Conservation (phyloP, 2,329 filamentous ascomycete species). For the Plectosphaerella sp. region DNA sequence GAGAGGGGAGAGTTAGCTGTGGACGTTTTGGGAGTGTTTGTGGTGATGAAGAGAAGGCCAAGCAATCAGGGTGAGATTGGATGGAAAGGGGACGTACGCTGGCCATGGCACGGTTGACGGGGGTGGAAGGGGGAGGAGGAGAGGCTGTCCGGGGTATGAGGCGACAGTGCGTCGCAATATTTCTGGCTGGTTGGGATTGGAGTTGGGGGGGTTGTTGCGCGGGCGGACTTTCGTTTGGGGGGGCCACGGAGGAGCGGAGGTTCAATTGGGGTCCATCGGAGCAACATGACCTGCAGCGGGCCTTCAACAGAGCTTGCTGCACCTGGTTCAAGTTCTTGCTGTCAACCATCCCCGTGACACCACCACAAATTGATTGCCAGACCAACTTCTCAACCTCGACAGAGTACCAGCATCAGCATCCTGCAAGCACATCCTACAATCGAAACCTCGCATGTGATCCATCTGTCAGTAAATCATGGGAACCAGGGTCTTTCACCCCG, state of each 20-base stretch:
- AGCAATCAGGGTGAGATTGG: background rate
- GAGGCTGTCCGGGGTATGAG: background rate
- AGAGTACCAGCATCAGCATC: no score
- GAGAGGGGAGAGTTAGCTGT: constrained; percentile 1
- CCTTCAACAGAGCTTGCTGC: no score
- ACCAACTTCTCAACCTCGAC: no score
- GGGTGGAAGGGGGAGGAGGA: background rate
- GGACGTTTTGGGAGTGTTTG: background rate
- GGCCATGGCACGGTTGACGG: constrained; percentile 3
- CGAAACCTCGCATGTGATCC: no score
- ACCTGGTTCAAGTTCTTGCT: no score
- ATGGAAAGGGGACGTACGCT: constrained; percentile 1
- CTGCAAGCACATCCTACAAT: no score
- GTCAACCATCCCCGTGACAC: no score
- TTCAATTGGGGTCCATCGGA: background rate
- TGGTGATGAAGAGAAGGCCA: background rate
- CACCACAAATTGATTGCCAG: no score
- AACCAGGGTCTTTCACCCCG: no score
- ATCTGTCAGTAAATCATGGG: no score
- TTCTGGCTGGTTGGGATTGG: background rate
- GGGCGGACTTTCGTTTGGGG: background rate
- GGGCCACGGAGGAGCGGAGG: no score
- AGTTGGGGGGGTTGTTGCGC: background rate
- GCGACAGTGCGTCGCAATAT: background rate
- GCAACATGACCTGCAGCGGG: background rate